phyloP scores from a whole-genome alignment of 768 basidiomycete species.

The Tricholoma matsutake region DNA sequence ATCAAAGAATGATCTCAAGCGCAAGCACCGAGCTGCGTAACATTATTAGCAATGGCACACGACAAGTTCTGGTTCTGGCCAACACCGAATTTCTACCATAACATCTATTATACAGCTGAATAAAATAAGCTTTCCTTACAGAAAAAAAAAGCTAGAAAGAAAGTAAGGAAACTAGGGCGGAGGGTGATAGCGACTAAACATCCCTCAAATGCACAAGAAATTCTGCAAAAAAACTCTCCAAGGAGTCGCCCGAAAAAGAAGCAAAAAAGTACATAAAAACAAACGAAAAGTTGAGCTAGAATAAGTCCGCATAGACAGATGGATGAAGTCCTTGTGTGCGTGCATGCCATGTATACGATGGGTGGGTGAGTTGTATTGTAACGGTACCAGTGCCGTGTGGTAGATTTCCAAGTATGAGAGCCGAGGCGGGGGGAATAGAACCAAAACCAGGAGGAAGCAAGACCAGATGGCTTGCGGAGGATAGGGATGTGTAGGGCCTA shows the following conservation, averaged over 20 bases:
- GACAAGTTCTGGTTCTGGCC: no score
- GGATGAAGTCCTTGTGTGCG: not conserved
- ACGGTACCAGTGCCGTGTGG: not conserved
- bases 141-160: no score
- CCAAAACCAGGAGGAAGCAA: not conserved
- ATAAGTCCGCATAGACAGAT: not conserved
- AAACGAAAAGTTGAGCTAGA: not conserved
- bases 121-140: no score
- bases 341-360: not conserved
- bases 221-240: no score
- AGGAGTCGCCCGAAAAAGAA: not conserved
- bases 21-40: no score
- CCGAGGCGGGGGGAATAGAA: not conserved
- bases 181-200: no score
- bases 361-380: not conserved
- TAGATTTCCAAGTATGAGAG: not conserved
- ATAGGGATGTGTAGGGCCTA: not conserved
- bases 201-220: no score
- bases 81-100: no score
- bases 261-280: not conserved
- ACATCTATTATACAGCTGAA: no score
- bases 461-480: not conserved
- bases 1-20: no score
- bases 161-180: no score
- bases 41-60: no score